Evolutionary conservation across 2,329 filamentous ascomycete genomes (phyloP).

Genomic region (Diplodia scrobiculata): DNA sequence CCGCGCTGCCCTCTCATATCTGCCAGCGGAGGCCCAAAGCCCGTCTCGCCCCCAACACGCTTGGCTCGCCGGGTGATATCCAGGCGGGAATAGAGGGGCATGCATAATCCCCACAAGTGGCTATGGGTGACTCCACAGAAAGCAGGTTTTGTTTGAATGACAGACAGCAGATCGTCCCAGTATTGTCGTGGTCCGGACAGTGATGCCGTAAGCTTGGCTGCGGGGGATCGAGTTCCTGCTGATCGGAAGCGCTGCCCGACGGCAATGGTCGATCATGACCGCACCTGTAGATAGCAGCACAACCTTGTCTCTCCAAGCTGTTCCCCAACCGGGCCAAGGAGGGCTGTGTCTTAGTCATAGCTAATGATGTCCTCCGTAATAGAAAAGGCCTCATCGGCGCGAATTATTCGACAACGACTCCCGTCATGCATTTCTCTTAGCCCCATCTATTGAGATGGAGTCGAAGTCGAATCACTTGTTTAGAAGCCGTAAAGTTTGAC

Average conservation of each 20-base stretch:
- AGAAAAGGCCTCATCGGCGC: too few relatives aligned
- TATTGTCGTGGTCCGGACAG: not conserved
- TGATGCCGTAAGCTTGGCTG: not conserved
- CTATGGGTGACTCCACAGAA: not conserved
- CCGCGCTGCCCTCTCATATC: not conserved
- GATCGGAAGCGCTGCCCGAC: not conserved
- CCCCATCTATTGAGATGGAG: too few relatives aligned
- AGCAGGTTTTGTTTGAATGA: not conserved
- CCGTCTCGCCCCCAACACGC: not conserved
- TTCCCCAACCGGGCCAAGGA: too few relatives aligned
- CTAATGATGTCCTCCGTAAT: too few relatives aligned
- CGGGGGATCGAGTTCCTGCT: not conserved
- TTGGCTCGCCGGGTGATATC: not conserved
- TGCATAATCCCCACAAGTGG: not conserved
- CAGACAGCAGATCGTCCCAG: not conserved
- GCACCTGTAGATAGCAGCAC: too few relatives aligned
- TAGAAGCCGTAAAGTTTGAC: too few relatives aligned
- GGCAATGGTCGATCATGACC: too few relatives aligned
- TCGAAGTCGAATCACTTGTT: too few relatives aligned
- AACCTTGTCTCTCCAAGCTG: too few relatives aligned
- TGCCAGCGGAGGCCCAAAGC: not conserved
- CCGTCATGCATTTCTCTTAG: too few relatives aligned
- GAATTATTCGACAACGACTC: too few relatives aligned
- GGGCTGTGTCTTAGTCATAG: too few relatives aligned
- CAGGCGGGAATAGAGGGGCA: slow-evolving; percentile 4